These are phyloP conservation scores for Chlorella sp. DNA, from an alignment of 139 green algal genomes.

Conservation along the genomic window DNA sequence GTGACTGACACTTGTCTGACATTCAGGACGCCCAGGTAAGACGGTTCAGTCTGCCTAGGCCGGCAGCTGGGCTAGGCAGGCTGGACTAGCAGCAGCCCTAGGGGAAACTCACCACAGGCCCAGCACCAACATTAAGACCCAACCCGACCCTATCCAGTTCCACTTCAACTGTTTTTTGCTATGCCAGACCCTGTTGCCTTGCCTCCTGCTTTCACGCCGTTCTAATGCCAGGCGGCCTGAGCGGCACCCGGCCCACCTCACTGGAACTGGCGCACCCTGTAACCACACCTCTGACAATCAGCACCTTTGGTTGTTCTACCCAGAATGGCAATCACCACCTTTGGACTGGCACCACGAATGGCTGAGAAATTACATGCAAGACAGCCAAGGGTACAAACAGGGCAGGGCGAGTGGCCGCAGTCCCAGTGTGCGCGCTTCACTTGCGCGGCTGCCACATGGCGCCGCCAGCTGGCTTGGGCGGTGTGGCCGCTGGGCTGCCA, in stretches of 20 bases:
- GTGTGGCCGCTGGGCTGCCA: background rate
- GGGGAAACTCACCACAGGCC: no score
- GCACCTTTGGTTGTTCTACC: background rate
- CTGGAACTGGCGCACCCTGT: background rate
- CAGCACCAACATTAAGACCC: no score
- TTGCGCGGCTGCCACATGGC: constrained; percentile 35
- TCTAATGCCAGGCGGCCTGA: no score
- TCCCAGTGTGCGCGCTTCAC: background rate
- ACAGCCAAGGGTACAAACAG: background rate
- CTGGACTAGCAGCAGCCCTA: no score
- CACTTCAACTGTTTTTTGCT: no score
- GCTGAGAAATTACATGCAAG: background rate
- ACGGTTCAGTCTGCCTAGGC: no score
- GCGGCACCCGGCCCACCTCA: background rate
- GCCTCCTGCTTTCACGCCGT: no score
- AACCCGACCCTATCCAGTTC: no score
- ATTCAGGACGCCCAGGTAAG: background rate
- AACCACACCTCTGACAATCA: background rate
- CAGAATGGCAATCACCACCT: background rate
- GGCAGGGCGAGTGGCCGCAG: no score
- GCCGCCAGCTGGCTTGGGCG: constrained; percentile 31
- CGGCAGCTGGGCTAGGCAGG: background rate
- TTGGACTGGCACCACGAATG: no score
- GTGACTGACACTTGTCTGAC: no score
- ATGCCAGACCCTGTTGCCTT: no score